Conservation (phyloP, 345 rosid genomes). For the Orychophragmus violaceus region DNA sequence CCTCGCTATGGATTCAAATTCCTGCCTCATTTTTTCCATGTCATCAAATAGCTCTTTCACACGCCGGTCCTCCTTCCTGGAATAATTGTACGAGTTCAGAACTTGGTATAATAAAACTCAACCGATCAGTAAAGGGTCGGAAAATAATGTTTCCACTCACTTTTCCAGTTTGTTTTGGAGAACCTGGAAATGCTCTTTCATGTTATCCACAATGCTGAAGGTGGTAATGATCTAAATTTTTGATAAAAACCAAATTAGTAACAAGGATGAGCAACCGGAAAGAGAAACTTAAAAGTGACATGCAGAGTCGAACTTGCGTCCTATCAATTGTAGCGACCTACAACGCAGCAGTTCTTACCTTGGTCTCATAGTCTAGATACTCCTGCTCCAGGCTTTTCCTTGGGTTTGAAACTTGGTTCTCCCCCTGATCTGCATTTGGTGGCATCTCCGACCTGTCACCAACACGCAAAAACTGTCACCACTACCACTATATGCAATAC, state of each 20-base stretch:
- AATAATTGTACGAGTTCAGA: background rate
- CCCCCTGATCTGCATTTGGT: constrained; percentile 42
- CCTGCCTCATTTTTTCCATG: constrained; percentile 59
- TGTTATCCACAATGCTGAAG: constrained; percentile 86
- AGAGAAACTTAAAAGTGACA: background rate
- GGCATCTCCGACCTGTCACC: constrained; percentile 50
- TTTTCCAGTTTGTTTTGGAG: constrained; percentile 44
- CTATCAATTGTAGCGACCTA: background rate
- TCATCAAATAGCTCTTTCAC: constrained; percentile 73
- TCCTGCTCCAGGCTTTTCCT: constrained; percentile 86
- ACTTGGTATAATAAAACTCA: background rate
- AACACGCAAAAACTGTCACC: constrained; percentile 16
- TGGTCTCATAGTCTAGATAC: constrained; percentile 81
- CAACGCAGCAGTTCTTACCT: constrained; percentile 40
- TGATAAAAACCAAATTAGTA: background rate
- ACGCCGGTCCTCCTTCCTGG: constrained; percentile 61
- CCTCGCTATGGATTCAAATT: constrained; percentile 81
- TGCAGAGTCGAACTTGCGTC: background rate
- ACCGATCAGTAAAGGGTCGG: background rate
- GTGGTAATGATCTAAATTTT: constrained; percentile 69
- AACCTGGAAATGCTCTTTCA: constrained; percentile 75
- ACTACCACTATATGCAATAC: constrained; percentile 13
- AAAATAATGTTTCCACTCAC: constrained; percentile 32
- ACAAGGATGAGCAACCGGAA: background rate
- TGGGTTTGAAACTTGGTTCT: constrained; percentile 50